Base-by-base conservation (phyloP, 1,139 yeast species). In the Saccharomyces hybrid region DNA sequence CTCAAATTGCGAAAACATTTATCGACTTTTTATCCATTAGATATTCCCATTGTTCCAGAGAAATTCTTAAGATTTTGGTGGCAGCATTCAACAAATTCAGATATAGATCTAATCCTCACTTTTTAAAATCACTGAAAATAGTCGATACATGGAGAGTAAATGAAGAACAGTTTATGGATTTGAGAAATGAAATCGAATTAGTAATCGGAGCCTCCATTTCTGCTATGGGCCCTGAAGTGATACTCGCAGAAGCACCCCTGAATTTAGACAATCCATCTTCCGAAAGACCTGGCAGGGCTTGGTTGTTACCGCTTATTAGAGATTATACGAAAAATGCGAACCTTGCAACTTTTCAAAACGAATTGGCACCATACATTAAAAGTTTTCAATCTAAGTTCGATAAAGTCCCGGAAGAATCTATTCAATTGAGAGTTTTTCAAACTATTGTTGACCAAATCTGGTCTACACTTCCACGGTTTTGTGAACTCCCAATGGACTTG, bases 231-330 rank as follows among this genome's bases (percentile, higher is more conserved):
- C 97, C 98, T 4, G 95, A 86, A 64, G 82, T 78, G 6, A 93
- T 93, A 2, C 74, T 93, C 57, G 73, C 81, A 52, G 75, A 80
- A 7, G 77, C 93, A 48, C 99, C 99, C 8, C 77, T 93, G 67
- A 89, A 91, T 66, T 77, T 93, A 64, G 73, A 78, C 28, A 75
- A 77, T 49, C 75, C 82, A 4, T 70, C 75, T 23, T 73, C 74
- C 19, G 72, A 72, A 46, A 72, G 75, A 49, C 80, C 86, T 25
- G 96, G 96, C 51, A 82, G 98, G 70, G 97, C 97, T 50, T 93
- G 98, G 98, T 68, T 93, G 63, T 78, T 93, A 59, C 99, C 99
- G n/a, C 70, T 95, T 41, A 79, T 93, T 58, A 85, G 98, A 72
- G 97, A 91, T 63, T 83, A 88, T 65, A 87, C 89, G 29, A 80